Percentiles rank a stretch among this genome's conserved stretches.
Evolutionary conservation across 2,329 filamentous ascomycete genomes (phyloP).

Genomic region (Incumbomyces delicatus): DNA sequence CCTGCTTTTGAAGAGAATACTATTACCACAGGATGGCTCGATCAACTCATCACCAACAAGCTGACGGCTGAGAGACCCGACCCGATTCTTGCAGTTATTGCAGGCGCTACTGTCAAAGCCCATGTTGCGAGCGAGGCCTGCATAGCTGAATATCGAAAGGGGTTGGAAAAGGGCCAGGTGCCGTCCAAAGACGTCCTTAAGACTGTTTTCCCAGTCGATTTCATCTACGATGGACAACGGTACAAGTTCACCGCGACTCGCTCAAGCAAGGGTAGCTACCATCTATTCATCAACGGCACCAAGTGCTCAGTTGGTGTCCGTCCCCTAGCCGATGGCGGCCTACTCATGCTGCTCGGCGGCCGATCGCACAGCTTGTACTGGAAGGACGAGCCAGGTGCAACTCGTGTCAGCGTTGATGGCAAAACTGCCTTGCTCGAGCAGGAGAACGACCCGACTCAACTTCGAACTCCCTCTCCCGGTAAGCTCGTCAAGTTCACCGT

Average conservation of each 20-base stretch:
- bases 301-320: constrained; percentile 90
- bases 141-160: constrained; percentile 74
- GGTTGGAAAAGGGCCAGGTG: constrained; percentile 94
- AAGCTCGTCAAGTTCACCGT: constrained; percentile 98
- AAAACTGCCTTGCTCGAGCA: constrained; percentile 98
- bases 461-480: constrained; percentile 86
- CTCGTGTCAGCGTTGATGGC: constrained; percentile 89
- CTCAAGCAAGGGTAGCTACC: constrained; percentile 87
- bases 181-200: constrained; percentile 93
- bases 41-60: constrained; percentile 96
- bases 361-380: constrained; percentile 98
- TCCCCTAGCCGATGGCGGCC: constrained; percentile 83
- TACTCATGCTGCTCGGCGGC: constrained; percentile 80
- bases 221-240: constrained; percentile 92
- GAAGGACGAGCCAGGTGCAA: constrained; percentile 97
- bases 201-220: constrained; percentile 95
- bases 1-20: constrained; percentile 98
- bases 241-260: constrained; percentile 98
- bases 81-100: constrained; percentile 84
- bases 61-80: constrained; percentile 93
- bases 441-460: constrained; percentile 96
- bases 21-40: constrained; percentile 96
- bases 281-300: constrained; percentile 97
- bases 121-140: constrained; percentile 88
- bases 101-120: constrained; percentile 88